These are phyloP conservation scores for Colletotrichum paranaense DNA, from an alignment of 2,329 filamentous ascomycete genomes.

Conservation along the genomic window DNA sequence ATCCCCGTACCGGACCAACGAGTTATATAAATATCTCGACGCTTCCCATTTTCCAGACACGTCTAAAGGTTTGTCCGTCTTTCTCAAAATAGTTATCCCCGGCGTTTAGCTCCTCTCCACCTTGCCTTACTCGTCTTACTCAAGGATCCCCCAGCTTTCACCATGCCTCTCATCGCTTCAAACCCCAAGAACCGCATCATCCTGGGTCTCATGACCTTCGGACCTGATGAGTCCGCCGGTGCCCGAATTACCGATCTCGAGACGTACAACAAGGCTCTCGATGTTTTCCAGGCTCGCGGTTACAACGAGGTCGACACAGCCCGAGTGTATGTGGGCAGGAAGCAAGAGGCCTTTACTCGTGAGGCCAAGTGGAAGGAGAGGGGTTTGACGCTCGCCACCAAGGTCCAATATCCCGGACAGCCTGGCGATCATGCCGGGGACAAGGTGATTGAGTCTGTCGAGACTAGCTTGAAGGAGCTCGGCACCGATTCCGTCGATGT, in stretches of 20 bases:
- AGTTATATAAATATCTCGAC: not conserved
- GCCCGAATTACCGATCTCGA: slow-evolving; percentile 76
- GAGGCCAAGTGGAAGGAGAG: slow-evolving; percentile 83
- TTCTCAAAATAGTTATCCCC: not conserved
- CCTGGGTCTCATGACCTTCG: slow-evolving; percentile 89
- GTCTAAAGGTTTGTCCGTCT: not conserved
- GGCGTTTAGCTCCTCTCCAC: not conserved
- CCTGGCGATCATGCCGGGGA: slow-evolving; percentile 72
- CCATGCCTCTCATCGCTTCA: slow-evolving; percentile 59
- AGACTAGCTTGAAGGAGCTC: slow-evolving; percentile 77
- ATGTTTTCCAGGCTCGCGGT: slow-evolving; percentile 80
- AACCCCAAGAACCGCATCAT: slow-evolving; percentile 74
- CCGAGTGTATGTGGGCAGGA: slow-evolving; percentile 75
- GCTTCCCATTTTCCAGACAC: not conserved
- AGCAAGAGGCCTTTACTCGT: slow-evolving; percentile 83
- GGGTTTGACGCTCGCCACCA: slow-evolving; percentile 82
- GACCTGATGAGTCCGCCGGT: slow-evolving; percentile 69
- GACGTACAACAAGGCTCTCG: slow-evolving; percentile 78
- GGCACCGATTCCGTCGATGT: slow-evolving; percentile 79
- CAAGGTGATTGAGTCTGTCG: slow-evolving; percentile 72
- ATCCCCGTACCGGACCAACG: not conserved
- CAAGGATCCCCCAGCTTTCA: slow-evolving; percentile 36
- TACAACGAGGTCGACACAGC: slow-evolving; percentile 91
- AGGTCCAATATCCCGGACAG: slow-evolving; percentile 72
- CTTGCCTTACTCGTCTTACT: slow-evolving; percentile 5